Conservation (phyloP, 2,329 filamentous ascomycete genomes). For the Myriosclerotinia curreyana region DNA sequence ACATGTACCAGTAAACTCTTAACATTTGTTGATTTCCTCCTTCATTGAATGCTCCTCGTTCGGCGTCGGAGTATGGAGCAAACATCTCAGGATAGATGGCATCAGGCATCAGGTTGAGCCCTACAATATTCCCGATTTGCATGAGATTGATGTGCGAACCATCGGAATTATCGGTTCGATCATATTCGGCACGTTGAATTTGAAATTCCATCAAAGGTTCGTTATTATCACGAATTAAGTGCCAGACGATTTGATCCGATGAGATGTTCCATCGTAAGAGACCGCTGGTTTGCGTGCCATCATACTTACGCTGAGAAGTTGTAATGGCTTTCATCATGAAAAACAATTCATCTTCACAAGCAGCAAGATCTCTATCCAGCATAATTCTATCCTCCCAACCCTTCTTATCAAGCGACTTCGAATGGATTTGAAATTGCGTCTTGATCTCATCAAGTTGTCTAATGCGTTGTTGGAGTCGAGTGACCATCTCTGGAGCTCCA, state of each 20-base stretch:
- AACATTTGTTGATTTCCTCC: constrained; percentile 77
- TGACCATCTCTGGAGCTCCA: constrained; percentile 90
- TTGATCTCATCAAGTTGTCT: constrained; percentile 95
- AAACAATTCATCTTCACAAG: constrained; percentile 95
- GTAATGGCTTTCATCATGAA: constrained; percentile 99
- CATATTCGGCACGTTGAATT: constrained; percentile 84
- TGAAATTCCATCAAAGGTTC: constrained; percentile 92
- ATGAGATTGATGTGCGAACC: constrained; percentile 93
- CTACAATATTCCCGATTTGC: constrained; percentile 82
- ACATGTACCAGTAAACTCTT: constrained; percentile 94
- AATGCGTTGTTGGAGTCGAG: constrained; percentile 86
- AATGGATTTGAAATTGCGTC: constrained; percentile 89
- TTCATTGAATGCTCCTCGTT: constrained; percentile 51
- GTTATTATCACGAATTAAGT: constrained; percentile 81
- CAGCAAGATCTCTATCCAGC: constrained; percentile 84
- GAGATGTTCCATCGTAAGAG: constrained; percentile 89
- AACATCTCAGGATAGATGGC: constrained; percentile 97
- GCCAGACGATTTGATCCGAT: constrained; percentile 96
- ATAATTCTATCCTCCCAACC: constrained; percentile 88
- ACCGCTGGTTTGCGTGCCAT: constrained; percentile 71
- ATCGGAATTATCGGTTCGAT: constrained; percentile 94
- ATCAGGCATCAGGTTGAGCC: constrained; percentile 84
- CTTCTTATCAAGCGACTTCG: constrained; percentile 78
- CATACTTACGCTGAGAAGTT: constrained; percentile 84
- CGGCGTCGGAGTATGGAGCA: constrained; percentile 75